Evolutionary conservation across 2,329 filamentous ascomycete genomes (phyloP).

Genomic region (Colletotrichum agaves): DNA sequence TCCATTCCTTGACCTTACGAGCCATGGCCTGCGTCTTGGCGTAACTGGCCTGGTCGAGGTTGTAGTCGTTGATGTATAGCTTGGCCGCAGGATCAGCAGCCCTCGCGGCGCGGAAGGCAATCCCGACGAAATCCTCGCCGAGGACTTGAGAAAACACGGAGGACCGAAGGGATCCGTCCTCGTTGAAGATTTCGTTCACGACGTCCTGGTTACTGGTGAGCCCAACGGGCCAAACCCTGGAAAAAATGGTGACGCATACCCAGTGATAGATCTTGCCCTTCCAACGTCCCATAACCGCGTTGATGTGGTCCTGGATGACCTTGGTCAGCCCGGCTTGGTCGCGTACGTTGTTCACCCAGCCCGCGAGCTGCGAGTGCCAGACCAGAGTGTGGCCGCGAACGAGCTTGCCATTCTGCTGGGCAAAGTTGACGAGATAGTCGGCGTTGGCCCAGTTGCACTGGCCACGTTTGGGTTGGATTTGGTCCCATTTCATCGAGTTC

Average conservation of each 20-base stretch:
- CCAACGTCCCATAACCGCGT: slow-evolving; percentile 65
- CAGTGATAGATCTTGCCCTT: slow-evolving; percentile 72
- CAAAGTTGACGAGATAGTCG: slow-evolving; percentile 70
- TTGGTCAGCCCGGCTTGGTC: slow-evolving; percentile 62
- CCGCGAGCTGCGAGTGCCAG: slow-evolving; percentile 70
- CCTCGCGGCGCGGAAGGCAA: slow-evolving; percentile 76
- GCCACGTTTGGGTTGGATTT: slow-evolving; percentile 59
- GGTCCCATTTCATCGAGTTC: slow-evolving; percentile 79
- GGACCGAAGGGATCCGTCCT: slow-evolving; percentile 67
- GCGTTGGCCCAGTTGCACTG: slow-evolving; percentile 66
- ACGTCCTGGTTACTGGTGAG: slow-evolving; percentile 57
- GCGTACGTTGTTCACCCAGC: slow-evolving; percentile 68
- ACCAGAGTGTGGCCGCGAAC: slow-evolving; percentile 74
- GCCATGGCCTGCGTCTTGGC: slow-evolving; percentile 69
- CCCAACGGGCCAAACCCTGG: neutral
- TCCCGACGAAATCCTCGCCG: slow-evolving; percentile 75
- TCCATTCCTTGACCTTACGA: slow-evolving; percentile 70
- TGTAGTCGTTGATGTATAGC: slow-evolving; percentile 82
- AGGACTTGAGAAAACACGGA: slow-evolving; percentile 75
- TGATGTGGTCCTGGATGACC: slow-evolving; percentile 70
- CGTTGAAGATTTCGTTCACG: slow-evolving; percentile 72
- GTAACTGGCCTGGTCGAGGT: slow-evolving; percentile 69
- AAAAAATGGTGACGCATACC: slow-evolving; percentile 42
- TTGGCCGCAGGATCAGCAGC: slow-evolving; percentile 73
- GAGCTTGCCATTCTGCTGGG: slow-evolving; percentile 63